Base-by-base conservation (phyloP, 768 basidiomycete genomes). In the Collybia sordida region DNA sequence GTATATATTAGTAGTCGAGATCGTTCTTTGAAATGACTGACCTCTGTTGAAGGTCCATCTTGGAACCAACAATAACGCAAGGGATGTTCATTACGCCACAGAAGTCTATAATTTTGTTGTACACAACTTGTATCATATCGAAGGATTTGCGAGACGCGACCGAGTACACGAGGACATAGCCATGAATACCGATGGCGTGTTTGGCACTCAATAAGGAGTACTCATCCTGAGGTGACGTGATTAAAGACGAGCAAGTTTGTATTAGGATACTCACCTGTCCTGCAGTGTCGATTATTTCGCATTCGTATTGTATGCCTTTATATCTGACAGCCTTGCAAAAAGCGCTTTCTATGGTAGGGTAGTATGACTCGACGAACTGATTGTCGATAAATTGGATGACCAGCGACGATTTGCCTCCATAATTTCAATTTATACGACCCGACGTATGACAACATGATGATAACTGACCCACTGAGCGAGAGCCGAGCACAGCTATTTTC, bases 381-480 rank as follows among this genome's bases (percentile, higher is more conserved):
- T 85, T 84, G 57, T 95, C 88, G 64, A 90, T 85, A 72, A 88
- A 95, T 65, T 92, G 90, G 54, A 89, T 73, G 53, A 94, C 82
- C 52, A 97, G 80, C 24, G 94, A 94, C 19, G 92, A 92, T 75
- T 97, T 98, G 56, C 95, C 95, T 94, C n/a, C n/a, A n/a, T n/a
- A n/a, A n/a, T n/a, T n/a, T n/a, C n/a, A 42, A 50, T 54, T 39
- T 3, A 35, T 24, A 24, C 18, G 19, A 27, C 52, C 50, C 51
- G 34, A 43, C 42, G 48, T 27, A 47, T 55, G 51, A 53, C 51
- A 42, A 59, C n/a, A 56, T 46, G 49, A 55, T 56, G 55, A 56
- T 41, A 62, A 68, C 84, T 62, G 53, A 91, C 91, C 91, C 62
- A 93, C 91, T 60, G 88, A 88, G 58, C 89, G 86, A 45, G 89